A percentile compares a stretch with the other conserved stretches of the same genome.
Conservation (phyloP, 768 basidiomycete species). For the Albatrellus ellisii region DNA sequence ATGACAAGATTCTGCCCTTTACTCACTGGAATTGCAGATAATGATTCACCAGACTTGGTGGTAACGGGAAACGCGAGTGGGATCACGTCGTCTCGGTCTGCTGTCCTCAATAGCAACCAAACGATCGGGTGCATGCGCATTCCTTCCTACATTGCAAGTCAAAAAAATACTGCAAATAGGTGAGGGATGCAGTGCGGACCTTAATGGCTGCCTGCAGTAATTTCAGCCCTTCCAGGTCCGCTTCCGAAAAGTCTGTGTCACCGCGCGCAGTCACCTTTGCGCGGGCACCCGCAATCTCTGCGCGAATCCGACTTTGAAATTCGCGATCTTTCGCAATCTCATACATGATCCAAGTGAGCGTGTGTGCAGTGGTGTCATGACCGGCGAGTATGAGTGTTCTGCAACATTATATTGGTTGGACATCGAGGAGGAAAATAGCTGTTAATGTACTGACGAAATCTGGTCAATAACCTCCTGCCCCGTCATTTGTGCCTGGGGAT, state of each 20-base stretch:
- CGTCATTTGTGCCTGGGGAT: constrained; percentile 1
- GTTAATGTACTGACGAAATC: constrained; percentile 8
- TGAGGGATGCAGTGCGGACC: neutral
- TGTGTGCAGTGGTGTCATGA: constrained; percentile 10
- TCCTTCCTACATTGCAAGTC: constrained; percentile 7
- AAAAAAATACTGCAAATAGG: neutral
- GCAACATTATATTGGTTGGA: neutral
- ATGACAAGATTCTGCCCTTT: constrained; percentile 7
- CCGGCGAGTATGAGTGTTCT: constrained; percentile 9
- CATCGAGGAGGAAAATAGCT: neutral
- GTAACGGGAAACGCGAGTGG: constrained; percentile 6
- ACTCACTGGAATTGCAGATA: constrained; percentile 7
- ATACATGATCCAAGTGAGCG: constrained; percentile 10
- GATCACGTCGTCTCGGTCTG: constrained; percentile 10
- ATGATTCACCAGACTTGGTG: constrained; percentile 5
- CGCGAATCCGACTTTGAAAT: constrained; percentile 9
- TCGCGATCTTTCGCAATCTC: constrained; percentile 11
- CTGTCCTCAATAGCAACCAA: constrained; percentile 3
- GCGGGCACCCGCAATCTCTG: constrained; percentile 7
- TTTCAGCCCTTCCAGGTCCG: constrained; percentile 8
- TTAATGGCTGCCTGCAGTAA: constrained; percentile 11
- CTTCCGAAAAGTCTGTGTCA: neutral
- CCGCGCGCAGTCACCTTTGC: neutral
- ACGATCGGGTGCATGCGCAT: constrained; percentile 11
- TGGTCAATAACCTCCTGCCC: constrained; percentile 5